phyloP scores from a whole-genome alignment of 352 stramenopile species.

The Peronospora belbahrii region DNA sequence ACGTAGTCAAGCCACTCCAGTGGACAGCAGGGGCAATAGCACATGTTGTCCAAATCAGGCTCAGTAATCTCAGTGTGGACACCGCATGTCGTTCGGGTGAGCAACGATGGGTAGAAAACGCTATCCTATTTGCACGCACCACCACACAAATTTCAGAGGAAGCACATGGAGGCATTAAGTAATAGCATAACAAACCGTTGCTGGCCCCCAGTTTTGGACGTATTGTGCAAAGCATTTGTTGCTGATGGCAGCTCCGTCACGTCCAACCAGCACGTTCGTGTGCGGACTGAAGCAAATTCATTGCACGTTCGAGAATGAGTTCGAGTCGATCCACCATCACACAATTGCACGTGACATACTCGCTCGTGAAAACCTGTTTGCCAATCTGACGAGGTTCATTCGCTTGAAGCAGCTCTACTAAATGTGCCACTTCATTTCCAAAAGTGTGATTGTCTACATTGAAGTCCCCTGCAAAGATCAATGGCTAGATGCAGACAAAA shows the following conservation, averaged over 20 bases:
- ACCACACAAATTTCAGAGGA: too few relatives aligned
- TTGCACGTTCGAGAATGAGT: neutral
- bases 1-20: constrained; percentile 83
- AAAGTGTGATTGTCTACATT: constrained; percentile 83
- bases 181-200: constrained; percentile 23
- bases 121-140: constrained; percentile 38
- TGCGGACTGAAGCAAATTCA: constrained; percentile 35
- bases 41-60: constrained; percentile 37
- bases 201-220: constrained; percentile 58
- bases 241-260: constrained; percentile 64
- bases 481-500: constrained; percentile 26
- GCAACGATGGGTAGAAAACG: constrained; percentile 39
- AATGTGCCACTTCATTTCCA: constrained; percentile 49
- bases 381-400: constrained; percentile 40
- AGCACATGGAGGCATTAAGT: too few relatives aligned
- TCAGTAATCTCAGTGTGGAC: constrained; percentile 13
- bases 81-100: constrained; percentile 49
- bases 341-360: constrained; percentile 33
- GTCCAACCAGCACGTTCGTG: constrained; percentile 71
- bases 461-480: constrained; percentile 79
- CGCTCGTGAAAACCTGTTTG: constrained; percentile 66
- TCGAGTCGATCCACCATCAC: neutral
- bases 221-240: constrained; percentile 69
- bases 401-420: constrained; percentile 49
- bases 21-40: constrained; percentile 74